Percentiles rank a stretch among this genome's conserved stretches.
Conservation (phyloP, 495 filamentous ascomycete genomes). For the Bacidia rubella region DNA sequence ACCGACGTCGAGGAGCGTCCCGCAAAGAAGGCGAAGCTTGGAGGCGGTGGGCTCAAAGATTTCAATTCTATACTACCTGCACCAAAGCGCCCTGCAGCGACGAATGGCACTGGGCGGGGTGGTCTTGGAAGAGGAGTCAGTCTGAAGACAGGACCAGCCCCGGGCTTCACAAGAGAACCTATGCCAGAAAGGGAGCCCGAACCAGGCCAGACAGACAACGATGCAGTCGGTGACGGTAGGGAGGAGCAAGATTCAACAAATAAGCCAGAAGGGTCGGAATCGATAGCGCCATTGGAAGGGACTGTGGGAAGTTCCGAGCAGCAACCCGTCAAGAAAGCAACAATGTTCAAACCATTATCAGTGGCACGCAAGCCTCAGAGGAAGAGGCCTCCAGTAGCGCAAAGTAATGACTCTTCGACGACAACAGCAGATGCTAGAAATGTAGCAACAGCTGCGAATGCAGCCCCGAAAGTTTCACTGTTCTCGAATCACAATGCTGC, state of each 20-base stretch:
- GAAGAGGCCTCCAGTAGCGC: constrained; percentile 35
- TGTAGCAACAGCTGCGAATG: constrained; percentile 5
- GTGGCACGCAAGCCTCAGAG: constrained; percentile 58
- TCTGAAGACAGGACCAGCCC: constrained; percentile 65
- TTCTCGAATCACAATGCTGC: constrained; percentile 39
- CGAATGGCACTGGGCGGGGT: constrained; percentile 24
- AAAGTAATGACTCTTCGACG: constrained; percentile 5
- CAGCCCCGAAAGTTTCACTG: constrained; percentile 45
- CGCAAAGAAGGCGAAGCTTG: constrained; percentile 52
- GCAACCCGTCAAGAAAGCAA: constrained; percentile 51
- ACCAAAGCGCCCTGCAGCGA: constrained; percentile 47
- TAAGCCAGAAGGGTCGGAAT: not conserved
- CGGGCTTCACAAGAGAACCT: constrained; percentile 57
- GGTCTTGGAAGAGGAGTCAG: constrained; percentile 39
- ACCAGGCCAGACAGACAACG: not conserved
- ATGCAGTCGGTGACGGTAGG: constrained; percentile 5
- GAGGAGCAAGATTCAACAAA: constrained; percentile 14
- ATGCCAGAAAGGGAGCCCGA: not conserved
- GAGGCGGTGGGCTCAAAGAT: constrained; percentile 48
- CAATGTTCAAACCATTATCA: constrained; percentile 81
- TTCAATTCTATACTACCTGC: constrained; percentile 84
- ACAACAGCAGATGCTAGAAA: constrained; percentile 4
- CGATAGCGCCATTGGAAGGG: not conserved
- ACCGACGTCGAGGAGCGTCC: constrained; percentile 45
- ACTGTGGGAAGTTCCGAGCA: not conserved